Percentiles rank a stretch among this genome's conserved stretches.
Evolutionary conservation across 768 basidiomycete species (phyloP).

Genomic region (Psilocybe cubensis): DNA sequence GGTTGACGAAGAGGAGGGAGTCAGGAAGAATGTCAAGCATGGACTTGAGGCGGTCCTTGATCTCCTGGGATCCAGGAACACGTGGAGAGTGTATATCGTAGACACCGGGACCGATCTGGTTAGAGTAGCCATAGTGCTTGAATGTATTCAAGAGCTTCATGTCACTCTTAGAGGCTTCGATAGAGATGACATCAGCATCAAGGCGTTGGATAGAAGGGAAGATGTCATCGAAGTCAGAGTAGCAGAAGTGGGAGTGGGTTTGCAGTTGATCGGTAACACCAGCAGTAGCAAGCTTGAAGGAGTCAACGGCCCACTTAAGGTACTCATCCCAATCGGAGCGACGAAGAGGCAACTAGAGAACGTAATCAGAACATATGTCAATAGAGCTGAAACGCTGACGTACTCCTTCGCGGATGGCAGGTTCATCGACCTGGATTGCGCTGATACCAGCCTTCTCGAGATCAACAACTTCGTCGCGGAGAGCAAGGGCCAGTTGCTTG

Average conservation of each 20-base stretch:
- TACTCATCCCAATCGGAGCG: conserved; percentile 95
- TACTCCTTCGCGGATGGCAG: conserved; percentile 98
- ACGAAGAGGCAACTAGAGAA: conserved; percentile 87
- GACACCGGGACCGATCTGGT: conserved; percentile 97
- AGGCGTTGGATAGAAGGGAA: conserved; percentile 97
- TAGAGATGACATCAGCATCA: conserved; percentile 98
- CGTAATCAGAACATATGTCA: conserved; percentile 14
- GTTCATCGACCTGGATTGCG: conserved; percentile 99
- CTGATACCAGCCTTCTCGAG: conserved; percentile 96
- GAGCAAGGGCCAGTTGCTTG: conserved; percentile 96
- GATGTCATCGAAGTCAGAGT: conserved; percentile 98
- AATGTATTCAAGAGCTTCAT: conserved; percentile 97
- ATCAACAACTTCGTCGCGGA: conserved; percentile 97
- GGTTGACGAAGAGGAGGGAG: conserved; percentile 90
- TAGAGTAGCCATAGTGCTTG: conserved; percentile 93
- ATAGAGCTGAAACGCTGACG: conserved; percentile 28
- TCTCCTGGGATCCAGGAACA: conserved; percentile 92
- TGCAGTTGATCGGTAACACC: conserved; percentile 94
- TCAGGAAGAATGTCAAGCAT: conserved; percentile 84
- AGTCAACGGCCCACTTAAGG: conserved; percentile 98
- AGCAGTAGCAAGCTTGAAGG: conserved; percentile 96
- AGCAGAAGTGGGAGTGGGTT: conserved; percentile 99
- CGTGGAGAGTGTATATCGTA: conserved; percentile 99
- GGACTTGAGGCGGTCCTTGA: conserved; percentile 86
- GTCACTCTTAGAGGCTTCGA: conserved; percentile 98